A percentile compares a stretch with the other conserved stretches of the same genome.
phyloP scores from a whole-genome alignment of 768 basidiomycete species.

The Rubroboletus pulcherrimus region DNA sequence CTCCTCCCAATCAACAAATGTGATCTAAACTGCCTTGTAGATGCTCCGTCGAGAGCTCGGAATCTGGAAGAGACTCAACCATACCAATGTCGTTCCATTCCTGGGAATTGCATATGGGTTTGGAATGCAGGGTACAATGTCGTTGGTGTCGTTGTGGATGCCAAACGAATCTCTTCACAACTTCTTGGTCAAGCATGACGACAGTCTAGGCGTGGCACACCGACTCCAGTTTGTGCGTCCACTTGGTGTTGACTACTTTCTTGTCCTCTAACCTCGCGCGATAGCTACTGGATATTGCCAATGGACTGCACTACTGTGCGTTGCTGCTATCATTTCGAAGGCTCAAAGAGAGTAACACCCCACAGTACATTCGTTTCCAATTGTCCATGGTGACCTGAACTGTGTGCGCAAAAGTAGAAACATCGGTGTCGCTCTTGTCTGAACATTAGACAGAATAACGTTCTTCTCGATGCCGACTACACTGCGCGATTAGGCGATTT shows the following conservation, averaged over 20 bases:
- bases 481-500: conserved; percentile 43
- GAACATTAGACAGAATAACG: conserved; percentile 9
- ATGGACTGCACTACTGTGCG: background rate
- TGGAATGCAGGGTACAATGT: background rate
- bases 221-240: background rate
- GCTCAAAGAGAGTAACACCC: background rate
- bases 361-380: conserved; percentile 7
- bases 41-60: too few species aligned
- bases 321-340: background rate
- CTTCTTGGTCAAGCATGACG: conserved; percentile 11
- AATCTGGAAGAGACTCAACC: too few species aligned
- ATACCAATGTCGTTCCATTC: too few species aligned
- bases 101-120: background rate
- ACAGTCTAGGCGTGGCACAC: background rate
- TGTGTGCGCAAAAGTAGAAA: background rate
- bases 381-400: conserved; percentile 13
- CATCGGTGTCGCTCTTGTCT: too few species aligned
- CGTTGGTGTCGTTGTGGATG: background rate
- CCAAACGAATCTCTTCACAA: conserved; percentile 5
- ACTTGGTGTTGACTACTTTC: background rate
- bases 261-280: background rate
- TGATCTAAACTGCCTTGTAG: too few species aligned
- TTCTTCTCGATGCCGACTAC: conserved; percentile 15
- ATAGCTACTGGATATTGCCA: background rate
- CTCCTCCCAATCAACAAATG: too few species aligned